These are phyloP conservation scores for Micractinium conductrix DNA, from an alignment of 139 green algal genomes.

Conservation along the genomic window DNA sequence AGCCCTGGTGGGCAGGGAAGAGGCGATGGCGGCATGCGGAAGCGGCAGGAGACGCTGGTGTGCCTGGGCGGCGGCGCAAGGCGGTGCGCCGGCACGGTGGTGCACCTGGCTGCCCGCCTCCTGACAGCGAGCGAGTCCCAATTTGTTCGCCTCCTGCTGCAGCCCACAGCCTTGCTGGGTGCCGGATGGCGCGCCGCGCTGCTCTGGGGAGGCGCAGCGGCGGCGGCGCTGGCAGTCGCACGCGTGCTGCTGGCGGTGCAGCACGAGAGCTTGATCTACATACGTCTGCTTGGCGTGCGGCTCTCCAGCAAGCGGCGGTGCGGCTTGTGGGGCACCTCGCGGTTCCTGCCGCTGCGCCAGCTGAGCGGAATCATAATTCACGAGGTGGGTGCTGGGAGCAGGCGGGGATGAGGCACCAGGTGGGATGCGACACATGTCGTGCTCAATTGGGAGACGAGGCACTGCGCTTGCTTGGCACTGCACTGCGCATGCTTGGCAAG, in stretches of 20 bases:
- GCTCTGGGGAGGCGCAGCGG: neutral
- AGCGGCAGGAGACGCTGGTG: no score
- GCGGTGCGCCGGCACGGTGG: no score
- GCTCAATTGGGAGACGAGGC: no score
- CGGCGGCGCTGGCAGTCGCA: neutral
- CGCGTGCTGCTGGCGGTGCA: conserved; percentile 15
- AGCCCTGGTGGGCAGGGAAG: neutral
- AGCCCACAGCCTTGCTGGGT: neutral
- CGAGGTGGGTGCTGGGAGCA: neutral
- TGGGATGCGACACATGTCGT: no score
- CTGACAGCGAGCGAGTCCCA: no score
- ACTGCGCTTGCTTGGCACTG: no score
- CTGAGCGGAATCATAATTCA: conserved; percentile 28
- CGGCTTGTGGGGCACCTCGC: conserved; percentile 5
- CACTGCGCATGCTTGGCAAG: no score
- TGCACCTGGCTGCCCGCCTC: no score
- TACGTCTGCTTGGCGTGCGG: conserved; percentile 25
- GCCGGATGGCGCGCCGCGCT: neutral
- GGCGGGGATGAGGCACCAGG: no score
- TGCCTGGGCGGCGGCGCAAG: no score
- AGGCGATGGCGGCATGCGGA: no score
- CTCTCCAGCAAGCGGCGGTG: neutral
- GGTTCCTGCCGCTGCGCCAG: conserved; percentile 21
- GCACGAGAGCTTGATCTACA: conserved; percentile 6
- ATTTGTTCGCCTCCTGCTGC: neutral